phyloP scores from a whole-genome alignment of 345 rosid genomes.

The Hypericum perforatum region DNA sequence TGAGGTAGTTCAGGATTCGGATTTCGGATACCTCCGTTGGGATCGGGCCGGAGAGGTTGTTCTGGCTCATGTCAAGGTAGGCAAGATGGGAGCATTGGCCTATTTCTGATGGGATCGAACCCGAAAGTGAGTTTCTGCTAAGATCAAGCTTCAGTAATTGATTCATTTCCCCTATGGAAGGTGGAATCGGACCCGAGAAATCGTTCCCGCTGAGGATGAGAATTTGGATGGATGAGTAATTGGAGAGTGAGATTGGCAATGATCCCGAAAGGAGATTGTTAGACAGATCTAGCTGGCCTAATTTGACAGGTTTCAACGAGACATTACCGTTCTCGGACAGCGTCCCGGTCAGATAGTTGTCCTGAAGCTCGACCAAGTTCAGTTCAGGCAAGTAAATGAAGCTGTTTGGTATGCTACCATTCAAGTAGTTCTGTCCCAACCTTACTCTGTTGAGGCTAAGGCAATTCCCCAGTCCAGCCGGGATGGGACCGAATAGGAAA shows the following conservation, averaged over 20 bases:
- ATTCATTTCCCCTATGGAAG: slow-evolving; percentile 16
- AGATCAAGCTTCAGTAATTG: slow-evolving; percentile 20
- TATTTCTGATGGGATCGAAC: slow-evolving; percentile 47
- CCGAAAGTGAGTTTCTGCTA: slow-evolving; percentile 20
- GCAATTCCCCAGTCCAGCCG: slow-evolving; percentile 62
- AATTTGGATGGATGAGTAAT: slow-evolving; percentile 58
- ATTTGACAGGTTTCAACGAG: slow-evolving; percentile 26
- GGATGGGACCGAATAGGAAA: slow-evolving; percentile 76
- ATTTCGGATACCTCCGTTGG: slow-evolving; percentile 49
- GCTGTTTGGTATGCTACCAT: slow-evolving; percentile 57
- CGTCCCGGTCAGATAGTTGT: slow-evolving; percentile 49
- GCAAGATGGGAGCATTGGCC: slow-evolving; percentile 31
- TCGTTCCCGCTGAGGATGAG: slow-evolving; percentile 54
- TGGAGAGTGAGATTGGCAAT: slow-evolving; percentile 53
- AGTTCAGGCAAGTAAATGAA: slow-evolving; percentile 62
- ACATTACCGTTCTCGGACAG: slow-evolving; percentile 15
- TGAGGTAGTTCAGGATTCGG: slow-evolving; percentile 61
- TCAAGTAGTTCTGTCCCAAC: slow-evolving; percentile 70
- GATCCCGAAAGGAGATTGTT: slow-evolving; percentile 64
- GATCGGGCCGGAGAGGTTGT: slow-evolving; percentile 58
- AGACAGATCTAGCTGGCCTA: slow-evolving; percentile 56
- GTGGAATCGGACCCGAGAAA: slow-evolving; percentile 39
- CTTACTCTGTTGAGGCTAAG: slow-evolving; percentile 54
- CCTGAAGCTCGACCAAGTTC: slow-evolving; percentile 63
- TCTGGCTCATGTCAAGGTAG: slow-evolving; percentile 52